Evolutionary conservation across 2,329 filamentous ascomycete genomes (phyloP).

Genomic region (Cladobotryum mycophilum): DNA sequence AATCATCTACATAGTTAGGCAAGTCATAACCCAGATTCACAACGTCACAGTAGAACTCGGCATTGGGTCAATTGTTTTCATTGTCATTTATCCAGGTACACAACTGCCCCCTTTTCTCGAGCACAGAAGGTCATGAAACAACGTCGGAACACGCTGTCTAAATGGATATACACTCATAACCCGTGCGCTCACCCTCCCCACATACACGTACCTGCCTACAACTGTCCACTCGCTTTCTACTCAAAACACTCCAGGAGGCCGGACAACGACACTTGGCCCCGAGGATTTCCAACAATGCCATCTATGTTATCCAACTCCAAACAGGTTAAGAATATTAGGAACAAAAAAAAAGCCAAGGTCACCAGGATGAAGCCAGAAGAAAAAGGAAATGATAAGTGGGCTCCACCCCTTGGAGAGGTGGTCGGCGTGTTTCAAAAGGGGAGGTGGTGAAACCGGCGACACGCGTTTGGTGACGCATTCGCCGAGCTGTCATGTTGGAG

Average conservation of each 20-base stretch:
- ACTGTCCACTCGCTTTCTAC: too few species aligned
- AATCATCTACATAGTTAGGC: too few species aligned
- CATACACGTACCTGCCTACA: too few species aligned
- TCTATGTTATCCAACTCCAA: constrained; percentile 13
- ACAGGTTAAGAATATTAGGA: constrained; percentile 12
- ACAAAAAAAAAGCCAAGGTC: constrained; percentile 10
- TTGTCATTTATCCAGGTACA: too few species aligned
- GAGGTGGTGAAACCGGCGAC: constrained; percentile 3
- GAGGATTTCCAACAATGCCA: constrained; percentile 8
- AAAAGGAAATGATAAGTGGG: constrained; percentile 8
- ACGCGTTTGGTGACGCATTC: background rate
- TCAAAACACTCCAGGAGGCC: constrained; percentile 6
- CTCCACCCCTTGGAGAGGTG: constrained; percentile 8
- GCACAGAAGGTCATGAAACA: too few species aligned
- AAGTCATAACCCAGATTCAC: too few species aligned
- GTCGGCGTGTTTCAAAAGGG: constrained; percentile 6
- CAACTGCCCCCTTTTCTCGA: too few species aligned
- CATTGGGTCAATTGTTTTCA: too few species aligned
- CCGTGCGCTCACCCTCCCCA: too few species aligned
- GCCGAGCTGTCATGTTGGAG: background rate
- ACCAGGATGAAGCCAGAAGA: constrained; percentile 12
- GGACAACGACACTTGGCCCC: constrained; percentile 7
- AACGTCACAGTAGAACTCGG: too few species aligned
- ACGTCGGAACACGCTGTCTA: too few species aligned
- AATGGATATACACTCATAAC: too few species aligned